phyloP scores from a whole-genome alignment of 2,329 filamentous ascomycete genomes.

The Phaeosphaeriaceae sp. region DNA sequence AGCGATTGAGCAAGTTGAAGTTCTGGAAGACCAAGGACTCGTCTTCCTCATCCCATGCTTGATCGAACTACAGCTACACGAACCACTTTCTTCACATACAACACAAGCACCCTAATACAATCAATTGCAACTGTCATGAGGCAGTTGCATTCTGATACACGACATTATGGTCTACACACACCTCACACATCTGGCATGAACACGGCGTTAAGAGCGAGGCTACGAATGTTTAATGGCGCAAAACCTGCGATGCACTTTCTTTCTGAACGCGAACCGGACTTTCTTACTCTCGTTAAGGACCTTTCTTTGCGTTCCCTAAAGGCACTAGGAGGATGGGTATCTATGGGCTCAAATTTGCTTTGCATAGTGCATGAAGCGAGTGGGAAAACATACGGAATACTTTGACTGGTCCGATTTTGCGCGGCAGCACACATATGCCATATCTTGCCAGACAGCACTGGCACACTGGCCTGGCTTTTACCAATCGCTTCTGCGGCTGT shows the following conservation, averaged over 20 bases:
- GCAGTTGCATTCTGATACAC: slow-evolving; percentile 37
- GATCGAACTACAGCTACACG: slow-evolving; percentile 12
- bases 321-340: slow-evolving; percentile 37
- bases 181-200: slow-evolving; percentile 43
- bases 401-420: slow-evolving; percentile 32
- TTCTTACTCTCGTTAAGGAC: slow-evolving; percentile 38
- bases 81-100: slow-evolving; percentile 18
- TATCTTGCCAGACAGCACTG: slow-evolving; percentile 24
- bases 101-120: slow-evolving; percentile 27
- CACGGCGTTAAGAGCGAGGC: slow-evolving; percentile 46
- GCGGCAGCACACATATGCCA: slow-evolving; percentile 25
- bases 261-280: slow-evolving; percentile 39
- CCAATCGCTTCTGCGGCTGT: slow-evolving; percentile 1
- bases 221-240: slow-evolving; percentile 49
- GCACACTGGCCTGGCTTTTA: not conserved
- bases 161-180: slow-evolving; percentile 44
- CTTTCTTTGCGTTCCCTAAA: slow-evolving; percentile 25
- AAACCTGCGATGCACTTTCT: slow-evolving; percentile 35
- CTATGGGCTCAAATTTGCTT: slow-evolving; percentile 24
- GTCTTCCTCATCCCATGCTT: slow-evolving; percentile 29
- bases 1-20: slow-evolving; percentile 74
- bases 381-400: slow-evolving; percentile 30
- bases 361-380: slow-evolving; percentile 18
- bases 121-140: slow-evolving; percentile 18
- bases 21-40: slow-evolving; percentile 70